These are phyloP conservation scores for Catenaria anguillulae DNA, from an alignment of 371 early-diverging fungal genomes.

Conservation along the genomic window DNA sequence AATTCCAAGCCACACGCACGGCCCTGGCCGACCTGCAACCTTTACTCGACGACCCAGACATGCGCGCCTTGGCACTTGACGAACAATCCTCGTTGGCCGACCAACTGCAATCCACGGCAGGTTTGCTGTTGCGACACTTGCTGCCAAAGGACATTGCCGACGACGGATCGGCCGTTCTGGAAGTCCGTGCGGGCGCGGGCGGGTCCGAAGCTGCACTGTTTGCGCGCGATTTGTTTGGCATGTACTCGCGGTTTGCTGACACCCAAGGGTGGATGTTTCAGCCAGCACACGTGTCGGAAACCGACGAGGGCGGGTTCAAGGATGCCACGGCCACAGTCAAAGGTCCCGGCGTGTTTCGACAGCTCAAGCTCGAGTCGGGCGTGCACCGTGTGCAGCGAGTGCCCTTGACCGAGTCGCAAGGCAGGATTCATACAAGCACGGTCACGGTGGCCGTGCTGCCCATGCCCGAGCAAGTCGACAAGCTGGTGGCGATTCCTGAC, in stretches of 20 bases:
- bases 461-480: slow-evolving; percentile 44
- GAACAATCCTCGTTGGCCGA: slow-evolving; percentile 10
- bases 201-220: slow-evolving; percentile 74
- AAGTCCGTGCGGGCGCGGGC: slow-evolving; percentile 64
- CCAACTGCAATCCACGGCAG: slow-evolving; percentile 8
- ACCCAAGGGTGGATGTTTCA: slow-evolving; percentile 54
- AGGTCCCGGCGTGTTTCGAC: slow-evolving; percentile 55
- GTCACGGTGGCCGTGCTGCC: slow-evolving; percentile 71
- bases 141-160: slow-evolving; percentile 50
- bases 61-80: slow-evolving; percentile 16
- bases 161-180: slow-evolving; percentile 55
- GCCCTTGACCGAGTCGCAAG: slow-evolving; percentile 65
- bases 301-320: slow-evolving; percentile 44
- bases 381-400: slow-evolving; percentile 56
- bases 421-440: slow-evolving; percentile 73
- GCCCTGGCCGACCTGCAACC: not conserved
- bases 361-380: slow-evolving; percentile 48
- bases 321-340: slow-evolving; percentile 45
- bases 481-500: slow-evolving; percentile 40
- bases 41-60: slow-evolving; percentile 12
- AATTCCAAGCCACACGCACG: not conserved
- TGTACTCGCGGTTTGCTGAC: slow-evolving; percentile 60
- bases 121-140: slow-evolving; percentile 19
- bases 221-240: slow-evolving; percentile 48
- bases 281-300: slow-evolving; percentile 22